Percentiles rank a stretch among this genome's conserved stretches.
Conservation (phyloP, 2,329 filamentous ascomycete genomes). For the Alternaria viburni region DNA sequence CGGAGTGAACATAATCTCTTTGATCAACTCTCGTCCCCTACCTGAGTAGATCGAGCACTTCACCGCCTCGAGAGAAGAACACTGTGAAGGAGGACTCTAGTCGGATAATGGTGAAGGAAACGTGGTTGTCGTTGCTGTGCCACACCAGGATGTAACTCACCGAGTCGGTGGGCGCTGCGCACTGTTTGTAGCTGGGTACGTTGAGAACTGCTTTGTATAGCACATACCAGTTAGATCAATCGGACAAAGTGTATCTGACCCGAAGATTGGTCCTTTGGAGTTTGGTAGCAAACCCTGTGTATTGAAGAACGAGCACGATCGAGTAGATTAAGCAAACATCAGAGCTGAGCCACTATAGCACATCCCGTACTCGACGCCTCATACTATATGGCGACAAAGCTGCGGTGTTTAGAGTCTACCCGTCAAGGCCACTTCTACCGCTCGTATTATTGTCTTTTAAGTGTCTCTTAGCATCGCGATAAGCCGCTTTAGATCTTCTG, state of each 20-base stretch:
- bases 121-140: neutral
- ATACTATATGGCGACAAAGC: neutral
- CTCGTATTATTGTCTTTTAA: neutral
- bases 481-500: neutral
- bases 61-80: neutral
- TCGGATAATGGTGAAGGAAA: neutral
- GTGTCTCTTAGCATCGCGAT: neutral
- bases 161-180: neutral
- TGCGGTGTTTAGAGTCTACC: neutral
- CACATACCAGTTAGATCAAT: neutral
- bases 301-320: neutral
- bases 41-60: neutral
- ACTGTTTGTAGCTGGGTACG: neutral
- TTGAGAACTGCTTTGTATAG: neutral
- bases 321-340: neutral
- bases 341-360: neutral
- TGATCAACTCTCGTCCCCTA: neutral
- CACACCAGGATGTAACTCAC: neutral
- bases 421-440: neutral
- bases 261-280: neutral
- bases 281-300: neutral
- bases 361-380: neutral
- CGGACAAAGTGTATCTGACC: neutral
- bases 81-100: neutral
- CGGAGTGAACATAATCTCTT: neutral